Conservation (phyloP, 805 yeast genomes). For the Pichia sporocuriosa region DNA sequence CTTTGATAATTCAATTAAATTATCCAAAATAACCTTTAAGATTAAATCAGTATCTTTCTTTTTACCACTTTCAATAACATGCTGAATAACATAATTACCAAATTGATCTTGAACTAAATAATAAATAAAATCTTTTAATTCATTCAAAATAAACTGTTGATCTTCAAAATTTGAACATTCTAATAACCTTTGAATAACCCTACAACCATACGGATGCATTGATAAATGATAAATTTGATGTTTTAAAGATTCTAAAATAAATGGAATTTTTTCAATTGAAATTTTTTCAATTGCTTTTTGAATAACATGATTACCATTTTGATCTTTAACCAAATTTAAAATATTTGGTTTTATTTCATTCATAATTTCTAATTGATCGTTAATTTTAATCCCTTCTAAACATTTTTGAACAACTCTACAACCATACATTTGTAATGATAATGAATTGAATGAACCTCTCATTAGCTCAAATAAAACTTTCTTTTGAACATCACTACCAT, state of each 20-base stretch:
- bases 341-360: constrained; percentile 58
- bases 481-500: constrained; percentile 65
- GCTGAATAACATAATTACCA: constrained; percentile 97
- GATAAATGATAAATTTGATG: constrained; percentile 77
- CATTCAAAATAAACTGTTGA: constrained; percentile 59
- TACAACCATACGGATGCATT: constrained; percentile 95
- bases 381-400: constrained; percentile 58
- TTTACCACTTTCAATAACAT: constrained; percentile 81
- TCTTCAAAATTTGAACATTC: constrained; percentile 68
- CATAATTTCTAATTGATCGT: constrained; percentile 61
- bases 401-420: constrained; percentile 97
- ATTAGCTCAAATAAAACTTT: constrained; percentile 60
- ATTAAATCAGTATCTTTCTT: constrained; percentile 50
- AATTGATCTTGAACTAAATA: constrained; percentile 90
- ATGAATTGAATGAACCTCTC: constrained; percentile 64
- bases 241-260: constrained; percentile 64
- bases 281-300: constrained; percentile 89
- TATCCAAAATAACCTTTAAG: constrained; percentile 57
- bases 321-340: constrained; percentile 76
- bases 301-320: constrained; percentile 96
- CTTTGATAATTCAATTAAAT: constrained; percentile 68
- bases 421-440: constrained; percentile 94
- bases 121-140: constrained; percentile 64
- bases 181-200: constrained; percentile 88
- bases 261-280: constrained; percentile 62